These are phyloP conservation scores for Eucalyptus melliodora DNA, from an alignment of 345 rosid species.

Conservation along the genomic window DNA sequence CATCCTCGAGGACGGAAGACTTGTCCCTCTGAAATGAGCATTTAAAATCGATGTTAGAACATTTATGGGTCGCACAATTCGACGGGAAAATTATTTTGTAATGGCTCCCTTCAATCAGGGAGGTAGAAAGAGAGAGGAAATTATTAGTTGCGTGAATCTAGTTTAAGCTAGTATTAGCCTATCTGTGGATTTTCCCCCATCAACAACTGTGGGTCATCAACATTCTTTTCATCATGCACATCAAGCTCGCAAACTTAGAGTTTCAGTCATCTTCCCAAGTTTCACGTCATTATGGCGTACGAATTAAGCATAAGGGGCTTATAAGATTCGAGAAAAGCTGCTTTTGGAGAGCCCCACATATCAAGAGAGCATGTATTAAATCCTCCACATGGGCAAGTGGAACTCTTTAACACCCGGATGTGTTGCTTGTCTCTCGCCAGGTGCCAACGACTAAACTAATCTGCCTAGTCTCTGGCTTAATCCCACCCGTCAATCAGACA, in stretches of 20 bases:
- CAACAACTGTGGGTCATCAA: not conserved
- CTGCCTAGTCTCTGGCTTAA: not conserved
- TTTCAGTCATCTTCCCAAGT: not conserved
- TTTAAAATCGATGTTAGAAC: not conserved
- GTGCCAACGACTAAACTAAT: not conserved
- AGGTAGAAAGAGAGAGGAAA: not conserved
- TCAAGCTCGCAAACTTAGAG: not conserved
- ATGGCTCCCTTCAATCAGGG: not conserved
- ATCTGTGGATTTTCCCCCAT: not conserved
- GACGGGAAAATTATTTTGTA: not conserved
- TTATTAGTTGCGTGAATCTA: not conserved
- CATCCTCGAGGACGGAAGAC: slow-evolving; percentile 56
- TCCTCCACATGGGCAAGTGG: not conserved
- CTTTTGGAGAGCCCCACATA: not conserved
- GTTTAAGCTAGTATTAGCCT: not conserved
- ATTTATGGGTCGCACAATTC: not conserved
- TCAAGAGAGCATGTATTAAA: not conserved
- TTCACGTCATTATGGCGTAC: not conserved
- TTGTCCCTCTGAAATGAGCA: slow-evolving; percentile 39
- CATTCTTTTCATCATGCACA: not conserved
- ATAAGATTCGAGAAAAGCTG: not conserved
- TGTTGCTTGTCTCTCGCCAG: not conserved
- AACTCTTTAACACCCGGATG: not conserved
- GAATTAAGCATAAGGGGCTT: not conserved
- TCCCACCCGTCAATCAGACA: not conserved